Evolutionary conservation across 2,329 filamentous ascomycete genomes (phyloP), one percentile per base, ranked within the genome.

Genomic region (Fusarium miscanthi): DNA sequence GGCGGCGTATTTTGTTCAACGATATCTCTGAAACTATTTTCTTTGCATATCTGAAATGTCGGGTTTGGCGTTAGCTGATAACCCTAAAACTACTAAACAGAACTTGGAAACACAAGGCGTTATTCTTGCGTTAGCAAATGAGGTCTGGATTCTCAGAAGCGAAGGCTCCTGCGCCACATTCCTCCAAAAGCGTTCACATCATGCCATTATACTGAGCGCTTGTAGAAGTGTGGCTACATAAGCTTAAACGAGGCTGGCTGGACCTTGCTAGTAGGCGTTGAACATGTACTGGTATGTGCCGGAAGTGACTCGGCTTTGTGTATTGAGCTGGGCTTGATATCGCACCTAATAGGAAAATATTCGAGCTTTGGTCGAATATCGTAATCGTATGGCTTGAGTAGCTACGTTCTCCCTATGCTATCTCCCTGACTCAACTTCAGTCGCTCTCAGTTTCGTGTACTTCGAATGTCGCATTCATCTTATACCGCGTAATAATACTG

Each of bases 351-450:
- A 40, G 21, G 38, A 38, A 21, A 21, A 21, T 12, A 38, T 10
- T 38, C 21, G 37, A 38, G 14, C 33, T 35, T 35, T 35, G 6
- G 33, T 38, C 21, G 12, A 4, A 21, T 12, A 25, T 42, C 10
- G 6, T 25, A 25, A 19, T 25, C 6, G 10, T 19, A 12, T 8
- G 16, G 6, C 6, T 16, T 21, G 30, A 6, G 19, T 8, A 23
- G n/a, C 9, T 5, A 8, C 4, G 6, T 5, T 46, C 6, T 27
- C 12, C 6, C 12, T 45, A 9, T 30, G 12, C 7, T 14, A 1
- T 27, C 25, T 27, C 2, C 14, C 42, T 14, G 25, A 11, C 25
- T 27, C 6, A 27, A 45, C 19, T 21, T 21, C 1, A 45, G 43
- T 27, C 19, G 8, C 8, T 14, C 12, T 45, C 5, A 2, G 19